Evolutionary conservation across 805 yeast genomes (phyloP), one percentile per base, ranked within the genome.

Genomic region (Sugiyamaella marilandica): DNA sequence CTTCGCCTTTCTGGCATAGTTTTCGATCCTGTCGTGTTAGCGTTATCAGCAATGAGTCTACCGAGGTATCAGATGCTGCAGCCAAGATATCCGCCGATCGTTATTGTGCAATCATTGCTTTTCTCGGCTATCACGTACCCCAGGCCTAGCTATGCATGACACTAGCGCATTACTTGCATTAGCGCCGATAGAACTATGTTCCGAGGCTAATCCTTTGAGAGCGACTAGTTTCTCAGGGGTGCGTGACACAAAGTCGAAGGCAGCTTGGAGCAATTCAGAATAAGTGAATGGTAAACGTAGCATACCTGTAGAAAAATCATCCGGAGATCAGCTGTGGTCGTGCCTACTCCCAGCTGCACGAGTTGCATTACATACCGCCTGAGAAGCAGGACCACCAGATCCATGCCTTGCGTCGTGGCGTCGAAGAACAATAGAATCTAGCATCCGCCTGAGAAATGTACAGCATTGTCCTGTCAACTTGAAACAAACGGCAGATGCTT

Each of bases 371-470:
- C 29, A 39, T 39, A 39, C 14, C 43, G 43, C 43, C 43, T 39
- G 19, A 19, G 43, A 3, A 5, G 43, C 5, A 16, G 14, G 19
- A 14, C 43, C 21, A 24, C 19, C 13, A 39, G 43, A 39, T 39
- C 43, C 43, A n/a, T 39, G 43, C 16, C 21, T n/a, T 21, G 43
- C 43, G 24, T 39, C 13, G 43, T 39, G 43, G 43, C 43, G 43
- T 39, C 13, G 43, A 39, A 39, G 43, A 39, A 39, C 43, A 39
- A 39, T 39, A 39, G 43, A 39, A 39, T 39, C 43, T 13, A 21
- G 43, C 43, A 39, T 39, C 43, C 43, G 43, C 43, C 43, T 39
- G 3, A 39, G 14, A 24, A 24, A 24, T 24, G 7, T 24, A 24
- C 29, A 24, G 29, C 19, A 39, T 39, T 39, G 43, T 39, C 19